These are phyloP conservation scores for Strobilomyces dryophilus DNA, from an alignment of 768 basidiomycete species.

Conservation along the genomic window DNA sequence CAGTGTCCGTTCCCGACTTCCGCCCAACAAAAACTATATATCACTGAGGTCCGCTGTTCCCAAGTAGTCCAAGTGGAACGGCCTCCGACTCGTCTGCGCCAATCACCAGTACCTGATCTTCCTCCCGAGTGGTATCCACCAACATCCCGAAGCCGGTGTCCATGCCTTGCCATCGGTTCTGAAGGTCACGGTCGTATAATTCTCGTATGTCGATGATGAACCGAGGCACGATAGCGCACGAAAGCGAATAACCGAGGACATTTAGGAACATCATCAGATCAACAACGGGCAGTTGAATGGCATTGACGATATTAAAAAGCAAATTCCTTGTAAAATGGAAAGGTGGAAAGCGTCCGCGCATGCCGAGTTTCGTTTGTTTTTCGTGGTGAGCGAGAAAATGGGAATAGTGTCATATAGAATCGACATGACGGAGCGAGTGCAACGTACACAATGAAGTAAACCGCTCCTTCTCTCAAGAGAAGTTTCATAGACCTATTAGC, in stretches of 20 bases:
- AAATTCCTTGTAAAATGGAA: neutral
- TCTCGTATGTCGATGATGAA: slow-evolving; percentile 1
- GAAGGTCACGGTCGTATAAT: neutral
- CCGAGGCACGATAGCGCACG: neutral
- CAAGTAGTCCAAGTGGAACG: no score
- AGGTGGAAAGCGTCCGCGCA: neutral
- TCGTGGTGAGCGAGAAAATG: neutral
- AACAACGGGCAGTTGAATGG: neutral
- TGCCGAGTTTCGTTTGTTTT: neutral
- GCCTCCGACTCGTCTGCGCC: neutral
- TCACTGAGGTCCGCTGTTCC: no score
- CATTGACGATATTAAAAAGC: neutral
- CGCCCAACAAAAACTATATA: no score
- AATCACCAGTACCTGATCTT: neutral
- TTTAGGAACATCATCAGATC: neutral
- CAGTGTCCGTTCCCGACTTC: no score
- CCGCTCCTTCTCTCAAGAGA: neutral
- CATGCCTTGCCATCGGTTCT: neutral
- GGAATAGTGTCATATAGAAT: neutral
- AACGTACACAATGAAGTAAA: neutral
- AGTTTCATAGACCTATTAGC: neutral
- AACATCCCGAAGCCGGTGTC: neutral
- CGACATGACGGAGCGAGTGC: neutral
- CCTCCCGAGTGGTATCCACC: neutral
- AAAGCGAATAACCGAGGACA: neutral